Evolutionary conservation across 495 filamentous ascomycete species (phyloP), one percentile per base, ranked within the genome.

Genomic region (Lichenothelia convexa): DNA sequence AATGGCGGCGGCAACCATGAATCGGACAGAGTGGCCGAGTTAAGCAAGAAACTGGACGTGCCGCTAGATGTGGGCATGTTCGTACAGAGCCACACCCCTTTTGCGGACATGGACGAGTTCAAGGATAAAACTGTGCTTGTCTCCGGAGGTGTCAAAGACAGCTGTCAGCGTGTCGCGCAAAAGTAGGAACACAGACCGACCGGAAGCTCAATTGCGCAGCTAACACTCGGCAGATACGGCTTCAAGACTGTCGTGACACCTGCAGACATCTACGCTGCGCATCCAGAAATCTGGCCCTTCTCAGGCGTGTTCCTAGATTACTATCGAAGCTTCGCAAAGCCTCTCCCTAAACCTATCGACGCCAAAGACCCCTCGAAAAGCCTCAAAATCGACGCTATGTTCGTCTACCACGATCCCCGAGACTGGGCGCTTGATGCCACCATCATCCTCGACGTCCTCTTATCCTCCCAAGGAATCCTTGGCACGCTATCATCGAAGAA

Each of bases 351-450:
- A n/a, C 57, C 60, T 16, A 53, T 60, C 33, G 31, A 37, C 36
- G 45, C 48, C 15, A 33, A 29, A 12, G 46, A 63, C 19, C 63
- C 62, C 0, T 44, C 51, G 0, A 58, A 57, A 12, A 59, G 65
- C 21, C 60, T 84, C 26, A 78, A 80, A 42, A 71, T 94, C 45
- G 76, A 81, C 49, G 83, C 85, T 13, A 70, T 97, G 32, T 73
- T 93, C 50, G 74, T 93, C 21, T 92, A 77, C 61, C 82, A 87
- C 54, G 83, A 92, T 55, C 81, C 89, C 8, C 70, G 89, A 18
- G 87, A 94, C 62, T 94, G 87, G 86, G 84, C 72, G 5, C 64
- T 89, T n/a, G 82, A 92, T 54, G 68, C 70, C 4, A 80, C 86
- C 46, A 45, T 97, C 39, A 71, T 94, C 30, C 44, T 74, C 37